phyloP scores from a whole-genome alignment of 306 rosid species.

The Prunus mira region DNA sequence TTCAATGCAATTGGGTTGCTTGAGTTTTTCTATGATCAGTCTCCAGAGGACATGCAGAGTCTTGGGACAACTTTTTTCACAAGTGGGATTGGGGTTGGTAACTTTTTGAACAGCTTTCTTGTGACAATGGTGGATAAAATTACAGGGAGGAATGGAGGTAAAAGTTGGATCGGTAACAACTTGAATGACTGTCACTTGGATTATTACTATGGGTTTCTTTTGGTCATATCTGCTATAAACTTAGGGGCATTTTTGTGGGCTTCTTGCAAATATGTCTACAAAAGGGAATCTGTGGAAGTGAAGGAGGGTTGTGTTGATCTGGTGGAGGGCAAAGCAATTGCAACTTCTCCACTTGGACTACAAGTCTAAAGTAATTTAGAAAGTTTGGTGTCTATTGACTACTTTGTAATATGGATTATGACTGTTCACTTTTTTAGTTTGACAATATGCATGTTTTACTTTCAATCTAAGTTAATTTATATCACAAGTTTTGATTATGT shows the following conservation, averaged over 20 bases:
- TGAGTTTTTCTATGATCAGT: constrained; percentile 80
- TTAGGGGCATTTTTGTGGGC: constrained; percentile 46
- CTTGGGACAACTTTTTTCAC: constrained; percentile 77
- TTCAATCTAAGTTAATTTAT: background rate
- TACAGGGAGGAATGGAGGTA: constrained; percentile 38
- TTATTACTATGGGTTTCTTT: constrained; percentile 59
- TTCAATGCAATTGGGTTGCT: constrained; percentile 60
- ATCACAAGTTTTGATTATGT: background rate
- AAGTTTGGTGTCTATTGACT: background rate
- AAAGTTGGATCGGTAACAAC: constrained; percentile 66
- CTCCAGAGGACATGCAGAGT: constrained; percentile 77
- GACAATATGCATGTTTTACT: background rate
- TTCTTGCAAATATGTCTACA: constrained; percentile 47
- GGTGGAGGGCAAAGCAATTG: constrained; percentile 29
- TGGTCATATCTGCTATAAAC: constrained; percentile 49
- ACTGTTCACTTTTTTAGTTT: background rate
- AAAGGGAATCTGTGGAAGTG: constrained; percentile 35
- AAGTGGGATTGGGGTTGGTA: constrained; percentile 65
- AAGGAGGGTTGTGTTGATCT: constrained; percentile 18
- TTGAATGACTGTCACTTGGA: constrained; percentile 65
- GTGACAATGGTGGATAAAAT: constrained; percentile 54
- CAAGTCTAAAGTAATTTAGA: constrained; percentile 21
- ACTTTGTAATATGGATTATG: background rate
- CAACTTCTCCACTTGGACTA: constrained; percentile 39
- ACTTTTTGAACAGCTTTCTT: constrained; percentile 52